phyloP scores from a whole-genome alignment of 257 asterid genomes.

The Solanum virginianum region DNA sequence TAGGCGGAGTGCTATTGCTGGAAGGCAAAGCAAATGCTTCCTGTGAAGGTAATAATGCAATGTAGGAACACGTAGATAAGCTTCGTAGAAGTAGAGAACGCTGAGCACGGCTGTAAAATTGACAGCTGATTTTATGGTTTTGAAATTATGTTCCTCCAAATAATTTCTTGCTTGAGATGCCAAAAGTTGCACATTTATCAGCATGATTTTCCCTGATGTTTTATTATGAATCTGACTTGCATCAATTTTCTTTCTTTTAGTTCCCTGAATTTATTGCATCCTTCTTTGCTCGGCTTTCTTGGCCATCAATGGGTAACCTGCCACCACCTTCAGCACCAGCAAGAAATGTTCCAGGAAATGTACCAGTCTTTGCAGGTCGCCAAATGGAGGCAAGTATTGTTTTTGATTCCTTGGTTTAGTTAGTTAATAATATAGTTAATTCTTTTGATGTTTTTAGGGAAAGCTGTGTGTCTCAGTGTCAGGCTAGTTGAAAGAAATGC shows the following conservation, averaged over 20 bases:
- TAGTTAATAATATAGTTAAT: background rate
- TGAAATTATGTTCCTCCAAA: background rate
- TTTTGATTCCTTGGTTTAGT: background rate
- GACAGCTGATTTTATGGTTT: background rate
- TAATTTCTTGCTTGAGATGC: background rate
- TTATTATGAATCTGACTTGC: background rate
- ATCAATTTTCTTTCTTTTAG: constrained; percentile 28
- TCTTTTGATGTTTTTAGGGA: background rate
- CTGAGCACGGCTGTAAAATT: background rate
- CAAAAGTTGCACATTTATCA: background rate
- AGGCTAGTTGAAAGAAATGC: background rate
- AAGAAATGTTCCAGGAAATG: constrained; percentile 51
- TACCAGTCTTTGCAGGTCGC: constrained; percentile 40
- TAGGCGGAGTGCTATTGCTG: background rate
- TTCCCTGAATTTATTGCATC: constrained; percentile 74
- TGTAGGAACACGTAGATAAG: background rate
- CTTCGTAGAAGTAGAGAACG: background rate
- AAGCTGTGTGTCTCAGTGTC: background rate
- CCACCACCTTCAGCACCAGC: constrained; percentile 48
- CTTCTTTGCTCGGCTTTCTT: constrained; percentile 64
- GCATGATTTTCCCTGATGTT: background rate
- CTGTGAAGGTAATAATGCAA: background rate
- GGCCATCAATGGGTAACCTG: constrained; percentile 46
- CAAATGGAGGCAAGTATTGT: constrained; percentile 41
- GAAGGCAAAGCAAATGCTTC: background rate